Conservation (phyloP, 768 basidiomycete species). For the Suillus lakei region DNA sequence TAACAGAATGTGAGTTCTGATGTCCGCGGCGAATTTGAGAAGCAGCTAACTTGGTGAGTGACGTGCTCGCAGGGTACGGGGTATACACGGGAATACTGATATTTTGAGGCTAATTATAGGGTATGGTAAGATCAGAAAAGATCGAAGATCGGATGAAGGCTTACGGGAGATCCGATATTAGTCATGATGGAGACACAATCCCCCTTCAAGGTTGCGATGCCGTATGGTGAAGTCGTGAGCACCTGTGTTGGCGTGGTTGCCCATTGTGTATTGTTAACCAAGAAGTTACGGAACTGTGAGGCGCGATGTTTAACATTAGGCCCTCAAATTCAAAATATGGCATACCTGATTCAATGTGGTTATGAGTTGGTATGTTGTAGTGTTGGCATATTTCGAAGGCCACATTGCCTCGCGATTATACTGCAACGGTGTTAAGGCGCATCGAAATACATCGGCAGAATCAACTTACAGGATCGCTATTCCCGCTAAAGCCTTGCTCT, state of each 20-base stretch:
- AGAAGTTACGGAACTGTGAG: conserved; percentile 63
- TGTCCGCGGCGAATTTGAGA: not conserved
- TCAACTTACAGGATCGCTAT: conserved; percentile 62
- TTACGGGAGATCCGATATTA: conserved; percentile 75
- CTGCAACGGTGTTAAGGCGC: conserved; percentile 35
- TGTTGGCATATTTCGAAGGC: conserved; percentile 67
- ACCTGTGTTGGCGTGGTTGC: conserved; percentile 54
- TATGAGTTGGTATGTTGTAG: conserved; percentile 60
- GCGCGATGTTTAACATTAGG: not conserved
- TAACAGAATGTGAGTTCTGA: conserved; percentile 10
- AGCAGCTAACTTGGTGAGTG: conserved; percentile 58
- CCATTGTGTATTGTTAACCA: conserved; percentile 60
- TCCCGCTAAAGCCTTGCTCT: conserved; percentile 72
- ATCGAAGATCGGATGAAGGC: conserved; percentile 17
- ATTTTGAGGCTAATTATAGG: conserved; percentile 53
- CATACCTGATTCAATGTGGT: conserved; percentile 62
- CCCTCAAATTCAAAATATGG: not conserved
- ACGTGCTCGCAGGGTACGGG: conserved; percentile 50
- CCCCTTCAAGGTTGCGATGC: conserved; percentile 71
- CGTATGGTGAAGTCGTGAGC: conserved; percentile 51
- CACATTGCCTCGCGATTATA: conserved; percentile 79
- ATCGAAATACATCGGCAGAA: conserved; percentile 3
- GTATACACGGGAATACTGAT: conserved; percentile 62
- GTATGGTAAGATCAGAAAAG: not conserved
- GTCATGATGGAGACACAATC: conserved; percentile 64